Base-by-base conservation (phyloP, 2,329 filamentous ascomycete genomes). In the Raffaelea ambrosiae region DNA sequence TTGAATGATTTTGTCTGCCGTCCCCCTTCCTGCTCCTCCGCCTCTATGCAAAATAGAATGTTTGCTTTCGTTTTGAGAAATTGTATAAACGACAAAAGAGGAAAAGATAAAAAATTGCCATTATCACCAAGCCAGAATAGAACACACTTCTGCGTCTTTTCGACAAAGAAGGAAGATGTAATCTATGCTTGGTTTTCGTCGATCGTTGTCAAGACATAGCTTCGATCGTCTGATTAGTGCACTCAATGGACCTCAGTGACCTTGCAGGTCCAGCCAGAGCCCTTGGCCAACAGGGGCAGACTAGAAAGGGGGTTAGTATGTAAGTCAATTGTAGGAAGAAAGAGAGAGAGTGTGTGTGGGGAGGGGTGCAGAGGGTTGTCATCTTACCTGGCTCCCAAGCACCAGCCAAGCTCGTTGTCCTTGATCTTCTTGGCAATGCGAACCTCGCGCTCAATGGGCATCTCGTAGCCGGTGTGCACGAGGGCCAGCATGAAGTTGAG, bases 381-480 rank as follows among this genome's bases (percentile, higher is more conserved):
- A 48, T 61, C 83, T 71, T 73, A 93, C 88, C 88, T 95, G 55
- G 93, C 93, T 66, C 93, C 93, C 61, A 98, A 74, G 70, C 91
- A 97, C 93, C 93, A 98, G 36, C 93, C 93, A 59, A 98, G 70
- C 71, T 98, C 94, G 65, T 96, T 96, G 48, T 83, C 83, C 72
- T 94, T 91, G 62, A 98, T 95, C 77, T 96, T 95, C 85, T 98
- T 98, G 51, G 91, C 93, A 62, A 96, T 95, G 75, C 87, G 91
- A 55, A 98, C 89, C 67, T 98, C 93, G 36, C 94, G 79, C 57
- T 95, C 88, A 58, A 97, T 83, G 4, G 91, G 91, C 88, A 98
- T 96, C 57, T 97, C 93, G 61, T 98, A 98, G 3, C 93, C 93
- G 5, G 88, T 95, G 67, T 97, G 90, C 47, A 97, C 71, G 49